Conservation (phyloP, 495 filamentous ascomycete species). For the Glutinoglossum americanum region DNA sequence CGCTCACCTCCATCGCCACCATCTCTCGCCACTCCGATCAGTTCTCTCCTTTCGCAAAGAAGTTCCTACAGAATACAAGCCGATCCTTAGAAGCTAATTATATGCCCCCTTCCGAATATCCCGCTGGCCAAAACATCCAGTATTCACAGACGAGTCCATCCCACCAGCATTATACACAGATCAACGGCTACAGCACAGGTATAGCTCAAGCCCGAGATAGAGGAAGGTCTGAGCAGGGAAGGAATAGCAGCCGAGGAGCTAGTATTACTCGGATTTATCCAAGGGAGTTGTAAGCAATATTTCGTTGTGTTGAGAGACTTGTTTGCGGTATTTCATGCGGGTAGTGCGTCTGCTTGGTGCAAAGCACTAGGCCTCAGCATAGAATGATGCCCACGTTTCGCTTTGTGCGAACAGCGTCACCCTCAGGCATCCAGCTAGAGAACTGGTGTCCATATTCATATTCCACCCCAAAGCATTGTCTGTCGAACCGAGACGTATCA, state of each 20-base stretch:
- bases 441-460: neutral
- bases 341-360: neutral
- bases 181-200: neutral
- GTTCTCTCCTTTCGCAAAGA: neutral
- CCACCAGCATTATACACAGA: neutral
- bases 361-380: neutral
- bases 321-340: neutral
- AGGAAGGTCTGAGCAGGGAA: neutral
- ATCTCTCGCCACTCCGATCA: neutral
- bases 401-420: neutral
- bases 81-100: slow-evolving; percentile 1
- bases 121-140: neutral
- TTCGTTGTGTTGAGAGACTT: neutral
- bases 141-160: neutral
- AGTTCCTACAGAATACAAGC: neutral
- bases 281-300: slow-evolving; percentile 3
- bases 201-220: neutral
- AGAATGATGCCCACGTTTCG: neutral
- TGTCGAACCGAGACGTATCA: neutral
- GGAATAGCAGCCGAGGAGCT: neutral
- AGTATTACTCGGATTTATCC: slow-evolving; percentile 2
- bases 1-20: neutral
- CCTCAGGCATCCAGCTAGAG: neutral
- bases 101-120: slow-evolving; percentile 1
- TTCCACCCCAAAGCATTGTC: neutral